phyloP scores from a whole-genome alignment of 257 asterid species.

The Solanum chaucha region DNA sequence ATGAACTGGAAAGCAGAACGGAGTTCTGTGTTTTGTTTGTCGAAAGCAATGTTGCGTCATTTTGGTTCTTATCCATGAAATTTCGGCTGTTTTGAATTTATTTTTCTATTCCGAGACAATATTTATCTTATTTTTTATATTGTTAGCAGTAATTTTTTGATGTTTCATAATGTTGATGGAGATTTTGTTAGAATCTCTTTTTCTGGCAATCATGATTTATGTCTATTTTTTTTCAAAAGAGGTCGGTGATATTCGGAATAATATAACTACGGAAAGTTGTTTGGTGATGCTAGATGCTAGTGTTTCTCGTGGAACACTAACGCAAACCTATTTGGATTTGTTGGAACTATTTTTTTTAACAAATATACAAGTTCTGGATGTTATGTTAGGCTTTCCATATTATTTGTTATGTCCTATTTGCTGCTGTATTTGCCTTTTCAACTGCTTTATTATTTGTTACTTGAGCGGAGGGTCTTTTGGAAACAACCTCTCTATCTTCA shows the following conservation, averaged over 20 bases:
- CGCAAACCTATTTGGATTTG: not conserved
- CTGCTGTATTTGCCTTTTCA: not conserved
- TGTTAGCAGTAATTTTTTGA: not conserved
- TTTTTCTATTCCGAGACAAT: not conserved
- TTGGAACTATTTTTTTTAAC: not conserved
- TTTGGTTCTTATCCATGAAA: not conserved
- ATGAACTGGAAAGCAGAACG: not conserved
- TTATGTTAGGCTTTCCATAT: not conserved
- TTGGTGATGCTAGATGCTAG: not conserved
- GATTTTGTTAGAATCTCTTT: not conserved
- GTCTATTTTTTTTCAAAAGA: not conserved
- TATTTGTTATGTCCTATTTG: not conserved
- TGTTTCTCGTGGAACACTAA: not conserved
- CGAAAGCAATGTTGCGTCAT: not conserved
- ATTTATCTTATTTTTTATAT: not conserved
- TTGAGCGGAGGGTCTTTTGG: not conserved
- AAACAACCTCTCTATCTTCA: not conserved
- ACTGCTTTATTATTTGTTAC: not conserved
- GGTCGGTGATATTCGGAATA: not conserved
- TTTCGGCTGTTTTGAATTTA: not conserved
- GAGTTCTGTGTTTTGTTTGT: not conserved
- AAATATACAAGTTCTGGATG: not conserved
- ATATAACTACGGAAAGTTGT: not conserved
- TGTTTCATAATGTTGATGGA: not conserved
- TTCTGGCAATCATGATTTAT: not conserved